Evolutionary conservation across 2,329 filamentous ascomycete genomes (phyloP).

Genomic region (Colletotrichum sp.): DNA sequence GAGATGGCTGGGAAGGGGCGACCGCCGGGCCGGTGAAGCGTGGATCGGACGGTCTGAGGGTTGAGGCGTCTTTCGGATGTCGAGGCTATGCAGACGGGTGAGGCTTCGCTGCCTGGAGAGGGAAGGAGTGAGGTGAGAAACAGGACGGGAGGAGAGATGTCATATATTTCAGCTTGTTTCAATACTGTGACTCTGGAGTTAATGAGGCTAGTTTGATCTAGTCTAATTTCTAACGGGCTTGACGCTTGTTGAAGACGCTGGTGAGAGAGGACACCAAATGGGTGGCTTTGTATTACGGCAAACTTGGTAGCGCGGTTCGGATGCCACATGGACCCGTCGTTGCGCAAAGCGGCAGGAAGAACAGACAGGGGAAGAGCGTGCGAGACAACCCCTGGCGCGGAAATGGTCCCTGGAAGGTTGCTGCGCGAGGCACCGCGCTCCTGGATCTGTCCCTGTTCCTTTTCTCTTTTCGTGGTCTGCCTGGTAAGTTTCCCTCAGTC

Average conservation of each 20-base stretch:
- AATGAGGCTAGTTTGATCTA: background rate
- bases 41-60: conserved; percentile 11
- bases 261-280: background rate
- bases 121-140: background rate
- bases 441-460: background rate
- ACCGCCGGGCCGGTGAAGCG: background rate
- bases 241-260: background rate
- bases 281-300: background rate
- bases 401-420: background rate
- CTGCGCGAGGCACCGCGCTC: background rate
- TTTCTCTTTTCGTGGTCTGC: background rate
- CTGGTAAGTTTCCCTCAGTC: background rate
- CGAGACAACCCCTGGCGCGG: conserved; percentile 4
- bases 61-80: background rate
- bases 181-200: background rate
- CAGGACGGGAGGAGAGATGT: background rate
- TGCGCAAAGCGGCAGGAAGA: background rate
- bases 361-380: background rate
- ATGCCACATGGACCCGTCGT: conserved; percentile 7
- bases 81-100: background rate
- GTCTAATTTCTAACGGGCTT: background rate
- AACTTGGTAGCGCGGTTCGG: background rate
- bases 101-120: background rate
- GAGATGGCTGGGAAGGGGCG: background rate
- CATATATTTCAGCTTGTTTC: background rate